These are phyloP conservation scores for Rhynchospora pubera DNA, from an alignment of 176 grass and related monocot genomes.

Conservation along the genomic window DNA sequence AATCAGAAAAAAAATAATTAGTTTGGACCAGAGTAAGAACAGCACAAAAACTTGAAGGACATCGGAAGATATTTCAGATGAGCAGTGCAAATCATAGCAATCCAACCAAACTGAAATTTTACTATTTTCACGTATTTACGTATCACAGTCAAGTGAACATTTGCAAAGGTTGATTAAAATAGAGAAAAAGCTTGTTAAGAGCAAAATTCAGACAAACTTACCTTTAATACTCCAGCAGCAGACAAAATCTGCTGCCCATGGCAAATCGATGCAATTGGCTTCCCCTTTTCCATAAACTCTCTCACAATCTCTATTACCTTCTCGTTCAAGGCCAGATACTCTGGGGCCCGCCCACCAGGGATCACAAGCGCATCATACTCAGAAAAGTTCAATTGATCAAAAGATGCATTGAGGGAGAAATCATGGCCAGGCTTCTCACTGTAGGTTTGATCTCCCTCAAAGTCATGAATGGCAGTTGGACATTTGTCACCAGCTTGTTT, in stretches of 20 bases:
- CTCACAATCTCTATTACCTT: slow-evolving; percentile 59
- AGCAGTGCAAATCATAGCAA: background rate
- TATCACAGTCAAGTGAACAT: background rate
- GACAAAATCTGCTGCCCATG: slow-evolving; percentile 85
- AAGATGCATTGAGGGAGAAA: slow-evolving; percentile 67
- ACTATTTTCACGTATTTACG: background rate
- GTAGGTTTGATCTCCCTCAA: slow-evolving; percentile 94
- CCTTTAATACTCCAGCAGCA: slow-evolving; percentile 84
- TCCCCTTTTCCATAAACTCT: slow-evolving; percentile 56
- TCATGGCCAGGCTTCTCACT: slow-evolving; percentile 96
- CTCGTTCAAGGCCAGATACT: slow-evolving; percentile 77
- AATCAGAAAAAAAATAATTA: background rate
- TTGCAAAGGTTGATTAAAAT: background rate
- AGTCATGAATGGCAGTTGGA: slow-evolving; percentile 84
- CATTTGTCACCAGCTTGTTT: slow-evolving; percentile 71
- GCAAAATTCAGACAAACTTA: slow-evolving; percentile 12
- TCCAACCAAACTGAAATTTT: background rate
- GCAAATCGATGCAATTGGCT: slow-evolving; percentile 88
- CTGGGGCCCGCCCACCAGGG: slow-evolving; percentile 78
- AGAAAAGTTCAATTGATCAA: slow-evolving; percentile 41
- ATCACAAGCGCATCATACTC: slow-evolving; percentile 83
- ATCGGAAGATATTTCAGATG: background rate
- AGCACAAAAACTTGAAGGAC: background rate
- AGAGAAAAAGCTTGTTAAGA: background rate
- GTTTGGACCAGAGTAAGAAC: background rate